phyloP scores from a whole-genome alignment of 2,329 filamentous ascomycete species.

The Apiospora sp. region DNA sequence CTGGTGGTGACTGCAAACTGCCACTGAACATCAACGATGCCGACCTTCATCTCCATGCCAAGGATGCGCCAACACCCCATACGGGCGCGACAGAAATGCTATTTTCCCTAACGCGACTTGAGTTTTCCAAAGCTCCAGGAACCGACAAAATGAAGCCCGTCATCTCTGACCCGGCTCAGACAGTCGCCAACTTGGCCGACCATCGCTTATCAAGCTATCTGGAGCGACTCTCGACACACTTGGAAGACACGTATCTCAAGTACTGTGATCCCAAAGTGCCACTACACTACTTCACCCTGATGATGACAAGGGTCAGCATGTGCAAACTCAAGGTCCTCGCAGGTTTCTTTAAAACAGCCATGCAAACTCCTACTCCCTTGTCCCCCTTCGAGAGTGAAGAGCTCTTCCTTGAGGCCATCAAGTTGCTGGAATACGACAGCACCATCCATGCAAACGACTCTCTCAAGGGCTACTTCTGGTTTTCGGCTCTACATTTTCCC shows the following conservation, averaged over 20 bases:
- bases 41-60: constrained; percentile 65
- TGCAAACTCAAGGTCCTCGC: constrained; percentile 64
- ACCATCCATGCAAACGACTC: constrained; percentile 59
- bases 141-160: constrained; percentile 52
- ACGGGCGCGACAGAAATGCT: constrained; percentile 66
- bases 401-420: constrained; percentile 62
- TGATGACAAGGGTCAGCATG: constrained; percentile 63
- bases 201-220: constrained; percentile 59
- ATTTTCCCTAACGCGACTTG: constrained; percentile 64
- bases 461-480: constrained; percentile 64
- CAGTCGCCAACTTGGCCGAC: constrained; percentile 57
- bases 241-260: constrained; percentile 63
- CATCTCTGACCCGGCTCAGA: constrained; percentile 44
- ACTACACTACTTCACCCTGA: constrained; percentile 64
- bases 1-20: constrained; percentile 60
- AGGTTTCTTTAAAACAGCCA: constrained; percentile 59
- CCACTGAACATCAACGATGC: constrained; percentile 70
- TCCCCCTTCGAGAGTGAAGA: constrained; percentile 58
- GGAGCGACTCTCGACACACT: constrained; percentile 61
- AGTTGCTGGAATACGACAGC: constrained; percentile 68
- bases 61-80: constrained; percentile 58
- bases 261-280: constrained; percentile 66
- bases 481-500: constrained; percentile 65
- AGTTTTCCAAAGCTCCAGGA: constrained; percentile 63
- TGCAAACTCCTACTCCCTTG: constrained; percentile 46